These are phyloP conservation scores for Gelatoporia subvermispora DNA, from an alignment of 768 basidiomycete genomes.

Conservation along the genomic window DNA sequence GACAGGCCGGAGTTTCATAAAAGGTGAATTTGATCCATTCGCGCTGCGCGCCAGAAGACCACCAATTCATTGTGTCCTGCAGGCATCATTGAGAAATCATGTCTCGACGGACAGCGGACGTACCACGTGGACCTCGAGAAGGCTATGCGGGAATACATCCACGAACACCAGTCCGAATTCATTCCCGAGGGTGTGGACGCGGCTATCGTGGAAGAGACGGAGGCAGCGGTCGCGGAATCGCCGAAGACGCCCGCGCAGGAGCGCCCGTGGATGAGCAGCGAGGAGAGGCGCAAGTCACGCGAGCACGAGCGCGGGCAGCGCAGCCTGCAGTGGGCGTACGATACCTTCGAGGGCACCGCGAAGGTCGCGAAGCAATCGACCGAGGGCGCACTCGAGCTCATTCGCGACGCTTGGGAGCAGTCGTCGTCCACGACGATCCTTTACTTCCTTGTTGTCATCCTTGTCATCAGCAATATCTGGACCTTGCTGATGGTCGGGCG, in stretches of 20 bases:
- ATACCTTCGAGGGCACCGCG: constrained; percentile 75
- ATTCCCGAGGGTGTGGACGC: constrained; percentile 74
- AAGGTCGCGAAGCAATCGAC: constrained; percentile 69
- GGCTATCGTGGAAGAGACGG: constrained; percentile 43
- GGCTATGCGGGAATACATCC: constrained; percentile 85
- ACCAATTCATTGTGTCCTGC: background rate
- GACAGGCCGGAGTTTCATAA: constrained; percentile 96
- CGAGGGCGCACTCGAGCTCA: constrained; percentile 68
- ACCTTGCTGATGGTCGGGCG: constrained; percentile 46
- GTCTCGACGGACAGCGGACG: constrained; percentile 85
- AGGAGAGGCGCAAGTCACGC: constrained; percentile 43
- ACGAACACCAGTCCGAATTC: constrained; percentile 87
- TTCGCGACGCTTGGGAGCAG: constrained; percentile 77
- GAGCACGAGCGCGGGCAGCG: constrained; percentile 68
- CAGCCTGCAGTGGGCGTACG: constrained; percentile 83
- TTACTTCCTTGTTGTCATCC: constrained; percentile 62
- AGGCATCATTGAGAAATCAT: constrained; percentile 93
- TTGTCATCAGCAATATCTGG: constrained; percentile 80
- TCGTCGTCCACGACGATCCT: constrained; percentile 67
- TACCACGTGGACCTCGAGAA: constrained; percentile 82
- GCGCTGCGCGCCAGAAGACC: background rate
- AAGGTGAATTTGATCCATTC: constrained; percentile 46
- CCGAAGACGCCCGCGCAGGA: constrained; percentile 8
- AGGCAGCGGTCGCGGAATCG: constrained; percentile 20
- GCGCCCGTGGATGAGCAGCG: constrained; percentile 26